Evolutionary conservation across 2,329 filamentous ascomycete genomes (phyloP), one percentile per base, ranked within the genome.

Genomic region (Fusarium coicis): DNA sequence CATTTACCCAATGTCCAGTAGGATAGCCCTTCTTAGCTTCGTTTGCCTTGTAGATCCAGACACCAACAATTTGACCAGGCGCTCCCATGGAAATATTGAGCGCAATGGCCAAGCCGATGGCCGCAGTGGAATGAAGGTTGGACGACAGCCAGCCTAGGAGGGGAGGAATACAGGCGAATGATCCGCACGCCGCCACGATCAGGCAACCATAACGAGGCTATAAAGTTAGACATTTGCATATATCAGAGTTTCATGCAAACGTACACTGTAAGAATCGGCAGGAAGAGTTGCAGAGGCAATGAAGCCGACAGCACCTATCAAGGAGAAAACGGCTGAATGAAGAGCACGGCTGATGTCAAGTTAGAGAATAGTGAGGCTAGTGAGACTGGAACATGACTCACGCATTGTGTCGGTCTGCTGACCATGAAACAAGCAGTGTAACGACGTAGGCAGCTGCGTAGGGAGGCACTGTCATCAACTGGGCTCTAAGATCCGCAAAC

Each of bases 1-100:
- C 89, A 76, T 92, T 92, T 6, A 85, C 86, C 87, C 89, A 92
- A 77, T 93, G 91, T 0, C 91, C 92, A 0, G 91, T 92, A 0
- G 90, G 90, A 78, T 92, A 93, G 0, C 91, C 91, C 16, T 74
- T 82, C 19, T 81, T 77, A 11, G 85, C 87, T 79, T 93, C 90
- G 9, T 87, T 81, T 2, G 87, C 84, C 75, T 91, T 92, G 80
- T 93, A 93, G 62, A 93, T 93, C 91, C 91, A 93, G 1, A 92
- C 90, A 0, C 90, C 91, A 0, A 89, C 87, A 43, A 93, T 93
- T 78, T 93, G 91, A 1, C 91, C 91, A 0, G 90, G 90, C 0
- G 90, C 91, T 46, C 84, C 85, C 57, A 91, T 86, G 0, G 88
- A 89, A 26, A 93, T 87, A 72, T 93, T 93, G 60, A 93, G 79